Evolutionary conservation across 768 basidiomycete species (phyloP), one percentile per base, ranked within the genome.

Genomic region (Pleurotus tuber-regium): DNA sequence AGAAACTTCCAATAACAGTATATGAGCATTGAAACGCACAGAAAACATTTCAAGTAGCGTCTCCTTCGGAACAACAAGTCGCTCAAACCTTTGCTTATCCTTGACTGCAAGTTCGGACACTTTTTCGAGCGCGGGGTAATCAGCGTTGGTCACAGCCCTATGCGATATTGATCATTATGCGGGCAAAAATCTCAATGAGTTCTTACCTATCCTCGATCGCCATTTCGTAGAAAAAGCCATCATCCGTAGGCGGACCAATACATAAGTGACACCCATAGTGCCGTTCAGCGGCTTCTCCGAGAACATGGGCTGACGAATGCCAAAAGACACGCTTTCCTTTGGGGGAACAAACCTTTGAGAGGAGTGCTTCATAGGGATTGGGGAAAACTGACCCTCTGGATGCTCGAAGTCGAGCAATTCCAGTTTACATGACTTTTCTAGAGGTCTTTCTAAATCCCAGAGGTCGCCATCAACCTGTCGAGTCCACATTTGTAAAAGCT

Each of bases 191-290:
- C 2, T 19, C 19, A 4, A 12, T 16, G n/a, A 11, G n/a, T 16
- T 54, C 69, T 21, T 50, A 86, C 87, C 89, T 74, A 53, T 92
- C 87, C 30, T 85, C 74, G 58, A 93, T 92, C 12, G 83, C 84
- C 97, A 99, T 98, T 67, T 99, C 97, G 66, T 99, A 99, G 77
- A 97, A 99, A 80, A 99, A 99, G 18, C 97, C 97, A 5, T 98
- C 94, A 24, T 96, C 92, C 2, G 94, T 93, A 19, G 97, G 97
- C 12, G 97, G 97, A 2, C 97, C 97, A 55, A 97, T 84, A 62
- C 95, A 97, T 11, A 99, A 78, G 74, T 97, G 94, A 66, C 94
- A 97, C 33, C 95, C 96, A 66, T 98, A 96, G 66, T 97, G 93
- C 48, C 89, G 82, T 70, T 99, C 97, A 35, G 93, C 84, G 50